Evolutionary conservation across 2,329 filamentous ascomycete species (phyloP), one percentile per base, ranked within the genome.

Genomic region (Epichloe brachyelytri): DNA sequence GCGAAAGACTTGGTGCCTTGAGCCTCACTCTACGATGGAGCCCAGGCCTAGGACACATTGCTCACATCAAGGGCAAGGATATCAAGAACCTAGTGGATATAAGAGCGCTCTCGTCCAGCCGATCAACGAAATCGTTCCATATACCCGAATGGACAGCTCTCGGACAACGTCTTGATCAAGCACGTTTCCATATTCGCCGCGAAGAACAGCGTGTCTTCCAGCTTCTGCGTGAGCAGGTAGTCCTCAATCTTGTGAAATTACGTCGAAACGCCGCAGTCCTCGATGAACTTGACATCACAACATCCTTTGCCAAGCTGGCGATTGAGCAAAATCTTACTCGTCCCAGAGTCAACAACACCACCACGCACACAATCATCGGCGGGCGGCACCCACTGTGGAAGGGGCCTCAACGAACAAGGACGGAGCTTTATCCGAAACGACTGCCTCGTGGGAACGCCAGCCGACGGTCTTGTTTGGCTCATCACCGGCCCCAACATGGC

Each of bases 401-500:
- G 77, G 83, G 88, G 89, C 0, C 74, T 98, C 2, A 74, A 79
- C 56, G 82, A 86, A 56, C 83, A 89, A 63, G 91, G 91, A 1
- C 81, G 88, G 33, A 81, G 71, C 11, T 97, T 97, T 62, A 83
- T 88, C 43, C 77, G 81, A 47, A 97, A 97, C 60, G 87, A 96
- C 68, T 95, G 88, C 66, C 74, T 86, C 38, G 76, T 96, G 3
- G 86, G 86, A n/a, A 80, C 69, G 66, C 78, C 56, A 65, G 83
- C 38, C 76, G 68, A 85, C 72, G 74, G 80, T 71, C 59, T 75
- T 72, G 50, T 87, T 69, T 72, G 83, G 83, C 60, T 79, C 65
- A 71, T 91, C 78, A 78, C 86, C 58, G 72, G 93, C 0, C 93
- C 93, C n/a, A 98, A 98, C 68, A 98, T 98, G 93, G 93, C 85